Base-by-base conservation (phyloP, 805 yeast species). In the Suhomyces xylopsoci region DNA sequence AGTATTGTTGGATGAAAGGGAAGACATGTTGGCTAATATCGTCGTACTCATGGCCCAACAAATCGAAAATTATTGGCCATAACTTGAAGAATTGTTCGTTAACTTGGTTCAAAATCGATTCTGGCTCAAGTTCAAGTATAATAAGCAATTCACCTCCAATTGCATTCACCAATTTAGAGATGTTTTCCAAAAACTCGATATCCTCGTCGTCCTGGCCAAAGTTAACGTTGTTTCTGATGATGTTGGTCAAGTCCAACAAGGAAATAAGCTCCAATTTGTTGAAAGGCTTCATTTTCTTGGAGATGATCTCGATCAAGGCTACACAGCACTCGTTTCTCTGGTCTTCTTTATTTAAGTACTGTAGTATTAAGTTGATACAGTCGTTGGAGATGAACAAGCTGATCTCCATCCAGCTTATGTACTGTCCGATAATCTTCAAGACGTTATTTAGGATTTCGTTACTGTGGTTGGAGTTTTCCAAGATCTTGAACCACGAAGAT, bases 361-460 rank as follows among this genome's bases (percentile, higher is more conserved):
- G 80, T 62, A 83, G 85, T 46, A 90, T 78, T 36, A 81, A 64
- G 25, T 76, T 69, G 60, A 89, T 72, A 58, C 81, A 84, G 45
- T 81, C 81, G 32, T 80, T 77, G 48, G 82, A 82, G 28, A 91
- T 78, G 51, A 93, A 82, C 59, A 90, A 74, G 51, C 85, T 76
- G 55, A 92, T 84, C 65, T 90, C 96, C 66, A 92, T 90, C 99
- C 99, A 94, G 22, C 92, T 85, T 22, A 91, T 88, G 80, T 88
- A 94, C 10, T 83, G 83, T 9, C 97, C 97, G 51, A 94, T 82
- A 51, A 84, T 84, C 49, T 77, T 76, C 48, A 90, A 76, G 6
- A 83, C 72, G 54, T 80, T 80, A 56, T 79, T 82, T 62, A 88
- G 59, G 55, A 87, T 78, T 54, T 82, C 83, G 26, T 57, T 55